Evolutionary conservation across 2,329 filamentous ascomycete species (phyloP), one percentile per base, ranked within the genome.

Genomic region (Akanthomyces uredinophilus): DNA sequence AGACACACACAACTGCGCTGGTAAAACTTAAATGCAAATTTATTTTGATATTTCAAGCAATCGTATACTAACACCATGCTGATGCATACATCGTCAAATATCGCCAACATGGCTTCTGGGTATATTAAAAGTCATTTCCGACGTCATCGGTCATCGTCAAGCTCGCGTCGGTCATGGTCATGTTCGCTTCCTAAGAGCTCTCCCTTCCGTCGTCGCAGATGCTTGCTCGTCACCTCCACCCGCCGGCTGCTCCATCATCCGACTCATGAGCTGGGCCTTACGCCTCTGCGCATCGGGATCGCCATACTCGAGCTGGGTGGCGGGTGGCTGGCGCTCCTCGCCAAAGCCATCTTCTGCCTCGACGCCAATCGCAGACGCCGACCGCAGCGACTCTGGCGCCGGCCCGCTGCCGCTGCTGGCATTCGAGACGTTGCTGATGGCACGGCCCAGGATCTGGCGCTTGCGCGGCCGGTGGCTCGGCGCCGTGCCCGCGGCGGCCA

Each of bases 361-460:
- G 14, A n/a, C 56, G n/a, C 59, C 60, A 16, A 60, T 39, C 10
- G 63, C 60, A 7, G 66, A 61, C 4, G 57, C 52, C 4, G 58
- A 57, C 37, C 62, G 29, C 27, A 27, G 60, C 60, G 41, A 66
- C 22, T 69, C 67, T 13, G 73, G 66, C 18, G 70, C 71, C 0
- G 76, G 75, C 24, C 73, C 74, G 60, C 81, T 80, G 50, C 72
- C 75, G 58, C 74, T 80, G 59, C 81, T 84, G 5, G 76, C 75
- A 1, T 79, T 79, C 2, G 83, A 87, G 3, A 78, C 78, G 67
- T 86, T 86, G 72, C 83, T 86, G 32, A 82, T 72, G 3, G 83
- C 85, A 13, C 85, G 81, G 5, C 85, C 85, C 3, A 87, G 74
- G 61, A 87, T 81, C 60, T 80, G 76, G 13, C 82, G 80, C 57